These are phyloP conservation scores for Candida railenensis DNA, from an alignment of 805 yeast genomes.

Conservation along the genomic window DNA sequence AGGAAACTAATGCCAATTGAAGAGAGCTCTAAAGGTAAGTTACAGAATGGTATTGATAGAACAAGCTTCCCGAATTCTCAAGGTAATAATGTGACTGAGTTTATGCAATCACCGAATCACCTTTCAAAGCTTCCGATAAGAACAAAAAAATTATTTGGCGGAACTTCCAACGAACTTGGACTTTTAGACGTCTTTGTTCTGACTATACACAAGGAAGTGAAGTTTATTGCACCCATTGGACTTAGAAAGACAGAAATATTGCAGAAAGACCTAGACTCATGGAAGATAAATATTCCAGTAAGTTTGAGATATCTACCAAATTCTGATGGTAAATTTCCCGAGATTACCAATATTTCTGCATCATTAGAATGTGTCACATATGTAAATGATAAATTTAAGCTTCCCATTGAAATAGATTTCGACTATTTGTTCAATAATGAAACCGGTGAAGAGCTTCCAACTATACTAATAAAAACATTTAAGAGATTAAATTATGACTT, in stretches of 20 bases:
- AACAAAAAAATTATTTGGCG: constrained; percentile 5
- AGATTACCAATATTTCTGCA: constrained; percentile 3
- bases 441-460: neutral
- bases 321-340: constrained; percentile 1
- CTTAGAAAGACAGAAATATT: constrained; percentile 9
- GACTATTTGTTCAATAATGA: constrained; percentile 16
- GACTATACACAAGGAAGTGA: neutral
- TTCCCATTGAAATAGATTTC: constrained; percentile 20
- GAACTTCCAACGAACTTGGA: constrained; percentile 6
- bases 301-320: constrained; percentile 10
- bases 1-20: neutral
- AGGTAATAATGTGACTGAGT: too few relatives aligned
- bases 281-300: constrained; percentile 29
- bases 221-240: constrained; percentile 23
- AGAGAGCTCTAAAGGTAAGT: too few relatives aligned
- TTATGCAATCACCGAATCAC: neutral
- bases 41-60: too few relatives aligned
- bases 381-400: neutral
- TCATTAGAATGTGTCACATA: neutral
- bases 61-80: too few relatives aligned
- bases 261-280: constrained; percentile 9
- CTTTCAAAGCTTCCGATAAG: neutral
- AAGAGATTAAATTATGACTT: neutral
- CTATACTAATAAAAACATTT: neutral
- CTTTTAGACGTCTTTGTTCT: constrained; percentile 4